Evolutionary conservation across 176 grass and related monocot genomes (phyloP).

Genomic region (Avena sativa): DNA sequence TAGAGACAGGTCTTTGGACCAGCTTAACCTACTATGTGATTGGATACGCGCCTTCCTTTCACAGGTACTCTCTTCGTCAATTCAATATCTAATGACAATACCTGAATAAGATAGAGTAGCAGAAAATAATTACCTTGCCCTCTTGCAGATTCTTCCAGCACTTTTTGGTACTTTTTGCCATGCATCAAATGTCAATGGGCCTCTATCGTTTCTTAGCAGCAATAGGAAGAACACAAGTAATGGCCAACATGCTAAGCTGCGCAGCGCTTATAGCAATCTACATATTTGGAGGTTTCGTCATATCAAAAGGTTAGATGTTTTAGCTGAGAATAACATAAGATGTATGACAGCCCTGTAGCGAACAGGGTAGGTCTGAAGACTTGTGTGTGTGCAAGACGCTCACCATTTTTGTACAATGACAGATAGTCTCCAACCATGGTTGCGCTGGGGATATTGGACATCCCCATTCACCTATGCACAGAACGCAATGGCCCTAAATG

Average conservation of each 20-base stretch:
- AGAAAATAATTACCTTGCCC: slow-evolving; percentile 24
- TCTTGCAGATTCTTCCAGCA: slow-evolving; percentile 80
- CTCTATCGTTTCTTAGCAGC: slow-evolving; percentile 83
- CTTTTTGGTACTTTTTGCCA: slow-evolving; percentile 70
- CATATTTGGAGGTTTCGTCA: slow-evolving; percentile 83
- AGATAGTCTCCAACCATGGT: slow-evolving; percentile 71
- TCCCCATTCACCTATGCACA: slow-evolving; percentile 80
- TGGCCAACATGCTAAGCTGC: slow-evolving; percentile 74
- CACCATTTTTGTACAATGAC: slow-evolving; percentile 33
- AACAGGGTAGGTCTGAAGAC: background rate
- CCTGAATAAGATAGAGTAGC: slow-evolving; percentile 21
- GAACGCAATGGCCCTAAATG: slow-evolving; percentile 66
- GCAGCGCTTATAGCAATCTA: slow-evolving; percentile 69
- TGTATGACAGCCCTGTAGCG: slow-evolving; percentile 20
- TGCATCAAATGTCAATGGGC: slow-evolving; percentile 94
- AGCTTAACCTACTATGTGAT: slow-evolving; percentile 92
- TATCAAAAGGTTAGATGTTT: slow-evolving; percentile 80
- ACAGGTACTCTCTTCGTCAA: slow-evolving; percentile 62
- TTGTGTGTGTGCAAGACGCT: slow-evolving; percentile 35
- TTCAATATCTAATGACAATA: slow-evolving; percentile 7
- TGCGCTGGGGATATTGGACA: slow-evolving; percentile 71
- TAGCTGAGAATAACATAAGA: slow-evolving; percentile 27
- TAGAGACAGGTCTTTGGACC: slow-evolving; percentile 87
- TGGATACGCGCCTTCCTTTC: slow-evolving; percentile 78
- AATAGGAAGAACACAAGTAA: slow-evolving; percentile 89